Conservation (phyloP, 805 yeast species). For the Yarrowia sp. region DNA sequence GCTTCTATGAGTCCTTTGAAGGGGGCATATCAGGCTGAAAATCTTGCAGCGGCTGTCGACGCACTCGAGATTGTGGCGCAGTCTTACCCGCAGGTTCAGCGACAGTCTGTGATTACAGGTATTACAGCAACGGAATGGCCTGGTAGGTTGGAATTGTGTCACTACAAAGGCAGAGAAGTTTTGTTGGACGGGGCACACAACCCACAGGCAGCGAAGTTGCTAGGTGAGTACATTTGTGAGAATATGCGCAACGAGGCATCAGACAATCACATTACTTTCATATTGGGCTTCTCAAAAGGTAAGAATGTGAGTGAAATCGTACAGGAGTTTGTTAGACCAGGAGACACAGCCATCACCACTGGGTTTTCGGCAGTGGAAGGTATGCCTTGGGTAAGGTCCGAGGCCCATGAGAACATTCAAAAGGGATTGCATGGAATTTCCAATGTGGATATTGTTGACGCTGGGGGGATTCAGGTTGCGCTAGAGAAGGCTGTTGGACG, state of each 20-base stretch:
- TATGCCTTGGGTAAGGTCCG: constrained; percentile 84
- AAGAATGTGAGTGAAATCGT: constrained; percentile 56
- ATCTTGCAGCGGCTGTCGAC: constrained; percentile 63
- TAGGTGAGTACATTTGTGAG: constrained; percentile 51
- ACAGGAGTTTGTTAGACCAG: constrained; percentile 45
- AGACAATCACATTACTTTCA: constrained; percentile 44
- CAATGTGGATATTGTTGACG: not conserved
- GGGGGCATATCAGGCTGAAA: constrained; percentile 71
- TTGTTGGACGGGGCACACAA: constrained; percentile 94
- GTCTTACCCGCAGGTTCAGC: constrained; percentile 37
- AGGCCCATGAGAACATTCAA: constrained; percentile 31
- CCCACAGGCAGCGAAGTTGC: constrained; percentile 73
- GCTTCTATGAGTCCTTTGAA: constrained; percentile 49
- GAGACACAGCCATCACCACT: constrained; percentile 61
- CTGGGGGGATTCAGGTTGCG: constrained; percentile 8
- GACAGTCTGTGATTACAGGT: constrained; percentile 37
- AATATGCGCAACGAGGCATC: constrained; percentile 33
- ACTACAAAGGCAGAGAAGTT: constrained; percentile 37
- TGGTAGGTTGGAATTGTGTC: constrained; percentile 66
- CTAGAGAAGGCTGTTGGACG: constrained; percentile 31
- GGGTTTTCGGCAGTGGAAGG: constrained; percentile 68
- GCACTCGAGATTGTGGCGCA: constrained; percentile 45
- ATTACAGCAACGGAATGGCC: constrained; percentile 68
- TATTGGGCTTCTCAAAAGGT: constrained; percentile 74
- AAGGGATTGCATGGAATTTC: constrained; percentile 27